phyloP scores from a whole-genome alignment of 1,139 yeast genomes.

The Diutina mesorugosa region DNA sequence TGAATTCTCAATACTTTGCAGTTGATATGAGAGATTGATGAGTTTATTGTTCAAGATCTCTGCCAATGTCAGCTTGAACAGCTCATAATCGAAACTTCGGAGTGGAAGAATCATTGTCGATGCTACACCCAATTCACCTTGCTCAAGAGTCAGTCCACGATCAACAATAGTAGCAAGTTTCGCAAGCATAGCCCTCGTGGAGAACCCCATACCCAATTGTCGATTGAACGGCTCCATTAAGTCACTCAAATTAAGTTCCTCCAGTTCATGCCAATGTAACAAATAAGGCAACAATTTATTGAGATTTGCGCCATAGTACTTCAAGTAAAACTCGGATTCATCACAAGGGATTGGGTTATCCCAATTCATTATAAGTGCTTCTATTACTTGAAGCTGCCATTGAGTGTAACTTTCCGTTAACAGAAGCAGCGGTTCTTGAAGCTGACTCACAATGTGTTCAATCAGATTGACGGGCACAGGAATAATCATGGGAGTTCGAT shows the following conservation, averaged over 20 bases:
- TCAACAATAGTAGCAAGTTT: neutral
- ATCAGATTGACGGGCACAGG: slow-evolving; percentile 27
- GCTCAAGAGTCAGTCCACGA: neutral
- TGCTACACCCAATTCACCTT: neutral
- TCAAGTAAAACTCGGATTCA: neutral
- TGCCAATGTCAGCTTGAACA: slow-evolving; percentile 3
- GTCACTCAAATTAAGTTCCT: neutral
- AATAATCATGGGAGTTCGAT: slow-evolving; percentile 21
- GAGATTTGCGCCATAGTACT: neutral
- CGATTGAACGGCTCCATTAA: neutral
- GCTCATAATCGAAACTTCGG: neutral
- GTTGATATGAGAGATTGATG: slow-evolving; percentile 17
- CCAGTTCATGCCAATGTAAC: neutral
- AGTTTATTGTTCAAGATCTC: slow-evolving; percentile 22
- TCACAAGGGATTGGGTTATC: slow-evolving; percentile 10
- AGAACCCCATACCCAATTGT: neutral
- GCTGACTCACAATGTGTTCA: slow-evolving; percentile 18
- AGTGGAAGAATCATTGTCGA: neutral
- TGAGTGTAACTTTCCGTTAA: slow-evolving; percentile 10
- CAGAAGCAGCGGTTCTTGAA: slow-evolving; percentile 14
- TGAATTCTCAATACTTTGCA: neutral
- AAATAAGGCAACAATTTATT: neutral
- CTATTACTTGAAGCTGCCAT: slow-evolving; percentile 23
- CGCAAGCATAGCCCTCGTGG: neutral
- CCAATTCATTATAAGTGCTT: slow-evolving; percentile 12